These are phyloP conservation scores for Vitis rotundifolia DNA, from an alignment of 164 flowering plant genomes.

Conservation along the genomic window DNA sequence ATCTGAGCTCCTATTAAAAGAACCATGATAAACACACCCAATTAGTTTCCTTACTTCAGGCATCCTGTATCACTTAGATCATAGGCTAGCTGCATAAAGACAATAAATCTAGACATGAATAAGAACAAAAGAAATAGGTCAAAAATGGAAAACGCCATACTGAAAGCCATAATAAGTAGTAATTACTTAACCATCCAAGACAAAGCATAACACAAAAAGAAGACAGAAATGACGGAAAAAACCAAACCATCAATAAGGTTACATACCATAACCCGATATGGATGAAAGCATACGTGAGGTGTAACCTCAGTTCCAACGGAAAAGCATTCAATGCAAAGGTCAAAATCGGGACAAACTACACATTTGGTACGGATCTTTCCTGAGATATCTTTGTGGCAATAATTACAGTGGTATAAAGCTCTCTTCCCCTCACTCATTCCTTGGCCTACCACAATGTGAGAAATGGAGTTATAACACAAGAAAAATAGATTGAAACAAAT, in stretches of 20 bases:
- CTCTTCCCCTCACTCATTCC: conserved; percentile 38
- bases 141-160: too few relatives aligned
- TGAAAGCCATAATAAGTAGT: too few relatives aligned
- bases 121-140: too few relatives aligned
- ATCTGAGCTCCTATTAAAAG: too few relatives aligned
- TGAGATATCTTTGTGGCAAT: conserved; percentile 64
- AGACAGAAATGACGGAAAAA: neutral
- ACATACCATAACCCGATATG: conserved; percentile 92
- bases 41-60: too few relatives aligned
- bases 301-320: conserved; percentile 84
- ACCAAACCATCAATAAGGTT: neutral
- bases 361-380: conserved; percentile 66
- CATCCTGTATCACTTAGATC: too few relatives aligned
- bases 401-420: conserved; percentile 62
- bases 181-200: neutral
- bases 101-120: too few relatives aligned
- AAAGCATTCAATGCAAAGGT: conserved; percentile 90
- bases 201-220: neutral
- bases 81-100: too few relatives aligned
- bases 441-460: conserved; percentile 26
- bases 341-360: conserved; percentile 58
- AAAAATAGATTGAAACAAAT: too few relatives aligned
- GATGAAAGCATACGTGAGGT: conserved; percentile 86
- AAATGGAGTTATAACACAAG: neutral
- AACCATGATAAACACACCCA: too few relatives aligned